Evolutionary conservation across 2,329 filamentous ascomycete genomes (phyloP), one percentile per base, ranked within the genome.

Genomic region (Colletotrichum brevisporum): DNA sequence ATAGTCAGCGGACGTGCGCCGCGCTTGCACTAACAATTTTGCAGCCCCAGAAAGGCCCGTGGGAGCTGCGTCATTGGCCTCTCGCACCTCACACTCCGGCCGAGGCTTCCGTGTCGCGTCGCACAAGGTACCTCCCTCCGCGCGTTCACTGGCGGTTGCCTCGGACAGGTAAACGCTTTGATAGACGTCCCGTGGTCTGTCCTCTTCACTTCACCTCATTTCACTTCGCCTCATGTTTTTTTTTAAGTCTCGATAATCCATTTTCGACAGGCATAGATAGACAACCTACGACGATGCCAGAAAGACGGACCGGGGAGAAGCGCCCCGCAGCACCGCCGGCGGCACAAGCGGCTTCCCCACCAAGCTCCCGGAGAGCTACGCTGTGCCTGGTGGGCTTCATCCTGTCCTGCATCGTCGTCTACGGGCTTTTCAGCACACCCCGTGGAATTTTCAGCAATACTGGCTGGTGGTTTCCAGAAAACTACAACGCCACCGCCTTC

Each of bases 1-100:
- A 41, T 27, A 18, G 45, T 24, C 21, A 59, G 47, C 26, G 50
- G 26, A 27, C 53, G 47, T 27, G 62, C 62, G 16, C 50, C 50
- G 41, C 59, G 51, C 59, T 62, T 54, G 59, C 59, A 55, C 62
- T 66, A 66, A 69, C 61, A 65, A 59, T 65, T 48, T 48, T 55
- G 24, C 45, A 13, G 6, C 6, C 39, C 41, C 10, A n/a, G n/a
- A 24, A 18, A 36, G 50, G 48, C 15, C 21, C 9, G 50, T 16
- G 36, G 50, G 31, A 16, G 39, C 36, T 69, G 67, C 67, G 67
- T 69, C 67, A 69, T 66, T 53, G 31, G 53, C 27, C 21, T 51
- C 31, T 59, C 59, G 58, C 61, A 53, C 8, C 57, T 27, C 45
- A 47, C 47, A 63, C 48, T 59, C 66, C 66, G 61, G 56, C 62